A percentile compares a stretch with the other conserved stretches of the same genome.
Conservation (phyloP, 441 rosid species). For the Manihot esculenta region DNA sequence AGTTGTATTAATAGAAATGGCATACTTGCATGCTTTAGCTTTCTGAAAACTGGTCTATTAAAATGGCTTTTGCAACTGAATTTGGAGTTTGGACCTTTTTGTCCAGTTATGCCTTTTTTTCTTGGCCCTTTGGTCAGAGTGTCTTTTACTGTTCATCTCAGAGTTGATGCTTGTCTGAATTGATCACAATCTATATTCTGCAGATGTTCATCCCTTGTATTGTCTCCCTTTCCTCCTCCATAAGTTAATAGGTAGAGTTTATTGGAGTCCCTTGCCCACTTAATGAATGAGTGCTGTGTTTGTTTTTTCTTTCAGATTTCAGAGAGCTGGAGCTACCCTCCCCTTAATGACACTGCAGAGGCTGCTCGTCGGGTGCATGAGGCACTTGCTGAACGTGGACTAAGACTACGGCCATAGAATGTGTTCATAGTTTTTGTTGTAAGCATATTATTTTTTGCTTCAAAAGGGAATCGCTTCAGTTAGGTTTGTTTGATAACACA, state of each 20-base stretch:
- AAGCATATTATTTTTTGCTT: constrained; percentile 24
- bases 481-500: constrained; percentile 22
- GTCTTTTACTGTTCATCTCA: neutral
- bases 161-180: neutral
- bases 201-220: neutral
- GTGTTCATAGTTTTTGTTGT: constrained; percentile 36
- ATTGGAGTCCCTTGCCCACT: neutral
- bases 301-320: constrained; percentile 50
- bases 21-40: neutral
- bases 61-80: neutral
- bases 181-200: neutral
- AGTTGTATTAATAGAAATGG: neutral
- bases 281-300: neutral
- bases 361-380: constrained; percentile 65
- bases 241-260: neutral
- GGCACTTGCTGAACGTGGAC: constrained; percentile 73
- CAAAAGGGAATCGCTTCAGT: constrained; percentile 18
- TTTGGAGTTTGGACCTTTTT: neutral
- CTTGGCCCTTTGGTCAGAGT: neutral
- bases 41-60: neutral
- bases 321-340: constrained; percentile 96
- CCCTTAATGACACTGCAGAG: constrained; percentile 82
- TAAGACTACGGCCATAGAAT: constrained; percentile 65
- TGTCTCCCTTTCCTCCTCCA: neutral
- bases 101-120: neutral